Conservation (phyloP, 2,329 filamentous ascomycete species). For the Epichloe brachyelytri region DNA sequence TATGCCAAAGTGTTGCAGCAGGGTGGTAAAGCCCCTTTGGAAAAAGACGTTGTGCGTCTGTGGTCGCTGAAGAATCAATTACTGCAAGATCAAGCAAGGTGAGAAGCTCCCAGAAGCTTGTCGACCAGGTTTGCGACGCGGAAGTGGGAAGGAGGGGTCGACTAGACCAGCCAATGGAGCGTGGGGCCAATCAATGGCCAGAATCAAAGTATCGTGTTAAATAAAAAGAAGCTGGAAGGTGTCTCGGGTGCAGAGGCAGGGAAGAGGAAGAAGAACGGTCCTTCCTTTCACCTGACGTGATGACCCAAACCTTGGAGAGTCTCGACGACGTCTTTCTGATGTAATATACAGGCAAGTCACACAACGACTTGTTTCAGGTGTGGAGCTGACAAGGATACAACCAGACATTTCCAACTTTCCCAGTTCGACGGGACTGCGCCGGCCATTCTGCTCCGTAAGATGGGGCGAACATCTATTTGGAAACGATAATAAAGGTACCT, state of each 20-base stretch:
- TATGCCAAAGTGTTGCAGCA: too few species aligned
- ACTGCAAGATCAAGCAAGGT: background rate
- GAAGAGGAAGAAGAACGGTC: too few species aligned
- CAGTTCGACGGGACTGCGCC: background rate
- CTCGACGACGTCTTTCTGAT: slow-evolving; percentile 1
- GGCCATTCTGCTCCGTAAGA: background rate
- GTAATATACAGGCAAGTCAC: background rate
- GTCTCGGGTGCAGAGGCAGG: too few species aligned
- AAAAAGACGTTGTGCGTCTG: too few species aligned
- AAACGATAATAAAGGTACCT: too few species aligned
- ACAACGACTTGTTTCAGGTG: background rate
- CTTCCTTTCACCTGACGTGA: background rate
- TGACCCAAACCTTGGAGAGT: background rate
- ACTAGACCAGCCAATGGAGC: background rate
- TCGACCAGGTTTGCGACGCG: background rate
- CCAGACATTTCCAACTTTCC: background rate
- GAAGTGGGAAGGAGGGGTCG: slow-evolving; percentile 1
- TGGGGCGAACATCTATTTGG: background rate
- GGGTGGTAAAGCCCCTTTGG: too few species aligned
- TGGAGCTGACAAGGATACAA: background rate
- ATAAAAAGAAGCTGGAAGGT: too few species aligned
- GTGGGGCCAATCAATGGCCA: background rate
- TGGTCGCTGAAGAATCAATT: too few species aligned
- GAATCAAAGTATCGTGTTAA: too few species aligned
- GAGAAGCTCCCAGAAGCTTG: background rate